A percentile compares a stretch with the other conserved stretches of the same genome.
phyloP scores from a whole-genome alignment of 805 yeast species.

The Yarrowia alimentaria region DNA sequence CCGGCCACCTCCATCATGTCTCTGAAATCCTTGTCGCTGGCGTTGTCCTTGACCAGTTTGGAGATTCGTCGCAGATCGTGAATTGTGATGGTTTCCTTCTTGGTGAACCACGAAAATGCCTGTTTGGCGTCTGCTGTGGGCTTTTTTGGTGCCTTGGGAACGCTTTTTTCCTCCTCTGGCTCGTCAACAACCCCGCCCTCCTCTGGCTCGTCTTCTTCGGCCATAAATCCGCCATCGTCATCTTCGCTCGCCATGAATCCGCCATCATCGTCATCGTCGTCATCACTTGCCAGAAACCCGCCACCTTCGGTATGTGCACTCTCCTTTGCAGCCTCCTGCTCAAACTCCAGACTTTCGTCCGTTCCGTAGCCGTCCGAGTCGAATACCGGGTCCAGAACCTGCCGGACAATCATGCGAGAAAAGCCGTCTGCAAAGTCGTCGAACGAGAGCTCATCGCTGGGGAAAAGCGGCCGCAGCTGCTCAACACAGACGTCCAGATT shows the following conservation, averaged over 20 bases:
- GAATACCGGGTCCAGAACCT: conserved; percentile 2
- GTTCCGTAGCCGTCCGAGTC: background rate
- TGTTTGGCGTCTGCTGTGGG: background rate
- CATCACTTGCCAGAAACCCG: conserved; percentile 1
- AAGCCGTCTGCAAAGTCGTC: conserved; percentile 18
- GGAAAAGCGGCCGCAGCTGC: background rate
- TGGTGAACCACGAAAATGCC: conserved; percentile 26
- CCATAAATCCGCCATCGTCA: background rate
- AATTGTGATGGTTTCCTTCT: conserved; percentile 33
- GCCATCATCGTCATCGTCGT: conserved; percentile 6
- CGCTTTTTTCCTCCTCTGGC: background rate
- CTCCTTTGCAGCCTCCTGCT: too few species aligned
- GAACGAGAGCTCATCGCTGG: background rate
- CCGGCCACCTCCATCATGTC: conserved; percentile 38
- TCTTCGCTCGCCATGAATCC: conserved; percentile 10
- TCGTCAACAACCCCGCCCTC: background rate
- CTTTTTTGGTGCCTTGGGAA: too few species aligned
- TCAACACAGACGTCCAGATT: conserved; percentile 13
- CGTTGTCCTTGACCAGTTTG: conserved; percentile 35
- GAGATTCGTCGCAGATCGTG: conserved; percentile 35
- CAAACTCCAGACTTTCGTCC: too few species aligned
- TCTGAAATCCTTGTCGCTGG: conserved; percentile 36
- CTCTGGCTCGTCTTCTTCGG: background rate
- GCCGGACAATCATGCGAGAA: conserved; percentile 16
- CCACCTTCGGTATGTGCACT: too few species aligned